phyloP scores from a whole-genome alignment of 441 rosid genomes.

The Cnidoscolus chayamansa region DNA sequence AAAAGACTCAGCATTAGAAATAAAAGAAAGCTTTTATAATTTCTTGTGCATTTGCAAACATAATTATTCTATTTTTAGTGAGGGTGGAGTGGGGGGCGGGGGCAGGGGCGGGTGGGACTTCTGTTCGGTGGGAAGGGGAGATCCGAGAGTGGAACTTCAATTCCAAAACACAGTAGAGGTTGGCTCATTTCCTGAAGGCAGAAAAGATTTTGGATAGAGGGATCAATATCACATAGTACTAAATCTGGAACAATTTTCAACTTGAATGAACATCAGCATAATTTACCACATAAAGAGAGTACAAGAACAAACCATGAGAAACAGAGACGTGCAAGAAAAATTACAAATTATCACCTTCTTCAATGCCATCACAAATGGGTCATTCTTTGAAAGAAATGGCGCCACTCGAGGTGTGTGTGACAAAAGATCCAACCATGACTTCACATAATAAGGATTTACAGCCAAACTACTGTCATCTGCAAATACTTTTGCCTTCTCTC shows the following conservation, averaged over 20 bases:
- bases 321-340: neutral
- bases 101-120: too few relatives aligned
- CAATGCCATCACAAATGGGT: slow-evolving; percentile 72
- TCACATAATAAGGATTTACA: slow-evolving; percentile 67
- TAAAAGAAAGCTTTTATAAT: neutral
- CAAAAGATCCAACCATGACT: slow-evolving; percentile 78
- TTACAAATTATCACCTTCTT: slow-evolving; percentile 52
- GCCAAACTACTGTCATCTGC: slow-evolving; percentile 82
- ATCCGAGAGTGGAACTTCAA: too few relatives aligned
- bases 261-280: neutral
- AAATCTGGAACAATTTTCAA: neutral
- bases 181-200: too few relatives aligned
- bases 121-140: too few relatives aligned
- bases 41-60: neutral
- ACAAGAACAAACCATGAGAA: neutral
- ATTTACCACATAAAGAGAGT: neutral
- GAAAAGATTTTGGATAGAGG: neutral
- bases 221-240: neutral
- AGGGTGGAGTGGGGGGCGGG: too few relatives aligned
- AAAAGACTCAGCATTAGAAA: neutral
- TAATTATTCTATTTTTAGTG: neutral
- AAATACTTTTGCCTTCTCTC: slow-evolving; percentile 69
- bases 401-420: slow-evolving; percentile 93
- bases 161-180: neutral
- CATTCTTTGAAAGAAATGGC: slow-evolving; percentile 85